Conservation (phyloP, 768 basidiomycete species). For the Exidia glandulosa region DNA sequence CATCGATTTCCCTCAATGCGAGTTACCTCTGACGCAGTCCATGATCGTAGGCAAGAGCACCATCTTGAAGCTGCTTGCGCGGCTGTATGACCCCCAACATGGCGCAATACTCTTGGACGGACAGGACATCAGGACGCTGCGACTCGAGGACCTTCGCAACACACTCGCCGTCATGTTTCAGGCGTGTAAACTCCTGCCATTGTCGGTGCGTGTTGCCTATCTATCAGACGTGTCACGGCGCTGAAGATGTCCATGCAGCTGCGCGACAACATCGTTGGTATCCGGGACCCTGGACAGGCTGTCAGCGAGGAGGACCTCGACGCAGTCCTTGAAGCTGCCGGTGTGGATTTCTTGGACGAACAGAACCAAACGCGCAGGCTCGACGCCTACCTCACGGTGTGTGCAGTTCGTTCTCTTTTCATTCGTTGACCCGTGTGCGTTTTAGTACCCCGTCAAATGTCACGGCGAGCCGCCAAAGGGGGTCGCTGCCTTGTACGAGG, state of each 20-base stretch:
- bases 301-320: slow-evolving; percentile 16
- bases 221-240: not conserved
- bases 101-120: slow-evolving; percentile 31
- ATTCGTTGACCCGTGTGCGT: not conserved
- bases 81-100: slow-evolving; percentile 12
- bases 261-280: slow-evolving; percentile 29
- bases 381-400: not conserved
- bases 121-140: slow-evolving; percentile 22
- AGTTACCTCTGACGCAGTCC: not conserved
- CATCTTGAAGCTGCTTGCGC: slow-evolving; percentile 15
- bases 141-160: slow-evolving; percentile 21
- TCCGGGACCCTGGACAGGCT: slow-evolving; percentile 19
- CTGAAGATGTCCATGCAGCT: slow-evolving; percentile 9
- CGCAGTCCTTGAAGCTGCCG: not conserved
- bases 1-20: not conserved
- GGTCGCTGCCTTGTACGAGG: not conserved
- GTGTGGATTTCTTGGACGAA: not conserved
- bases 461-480: not conserved
- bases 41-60: slow-evolving; percentile 31
- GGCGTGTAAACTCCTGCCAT: slow-evolving; percentile 25
- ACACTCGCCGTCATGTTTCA: slow-evolving; percentile 34
- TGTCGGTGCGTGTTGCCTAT: slow-evolving; percentile 13
- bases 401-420: not conserved
- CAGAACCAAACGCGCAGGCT: not conserved
- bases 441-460: not conserved